Evolutionary conservation across 106 monocot genomes (phyloP).

Genomic region (Platanthera guangdongensis): DNA sequence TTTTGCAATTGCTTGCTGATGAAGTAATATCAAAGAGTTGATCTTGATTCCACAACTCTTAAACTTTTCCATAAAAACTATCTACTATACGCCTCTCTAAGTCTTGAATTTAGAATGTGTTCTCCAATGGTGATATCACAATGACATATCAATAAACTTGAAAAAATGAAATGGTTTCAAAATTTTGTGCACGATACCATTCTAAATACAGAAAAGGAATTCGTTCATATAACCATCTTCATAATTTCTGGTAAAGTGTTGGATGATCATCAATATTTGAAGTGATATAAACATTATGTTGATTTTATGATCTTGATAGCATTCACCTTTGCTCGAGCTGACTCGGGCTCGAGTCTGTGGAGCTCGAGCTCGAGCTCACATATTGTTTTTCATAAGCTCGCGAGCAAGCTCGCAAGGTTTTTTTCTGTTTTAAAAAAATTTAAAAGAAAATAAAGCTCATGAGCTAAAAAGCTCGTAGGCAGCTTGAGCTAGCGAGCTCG

Average conservation of each 20-base stretch:
- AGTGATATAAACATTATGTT: neutral
- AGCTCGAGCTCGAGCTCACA: too few relatives aligned
- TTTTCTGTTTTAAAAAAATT: too few relatives aligned
- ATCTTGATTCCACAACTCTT: neutral
- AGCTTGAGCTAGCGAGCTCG: too few relatives aligned
- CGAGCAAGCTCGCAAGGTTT: too few relatives aligned
- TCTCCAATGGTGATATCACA: neutral
- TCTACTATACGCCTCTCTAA: neutral
- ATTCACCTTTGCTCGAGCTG: neutral
- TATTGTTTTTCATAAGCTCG: too few relatives aligned
- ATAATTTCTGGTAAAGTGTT: neutral
- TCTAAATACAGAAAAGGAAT: neutral
- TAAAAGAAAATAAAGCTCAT: too few relatives aligned
- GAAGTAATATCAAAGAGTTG: neutral
- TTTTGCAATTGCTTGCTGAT: neutral
- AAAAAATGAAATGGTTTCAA: neutral
- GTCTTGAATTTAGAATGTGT: neutral
- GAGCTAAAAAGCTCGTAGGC: too few relatives aligned
- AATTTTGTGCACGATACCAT: neutral
- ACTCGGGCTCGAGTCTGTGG: too few relatives aligned
- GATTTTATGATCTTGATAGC: neutral
- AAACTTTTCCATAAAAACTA: neutral
- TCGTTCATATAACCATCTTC: conserved; percentile 1
- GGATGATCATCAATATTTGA: neutral
- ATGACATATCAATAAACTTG: neutral